Conservation (phyloP, 441 rosid species). For the Biscutella laevigata region DNA sequence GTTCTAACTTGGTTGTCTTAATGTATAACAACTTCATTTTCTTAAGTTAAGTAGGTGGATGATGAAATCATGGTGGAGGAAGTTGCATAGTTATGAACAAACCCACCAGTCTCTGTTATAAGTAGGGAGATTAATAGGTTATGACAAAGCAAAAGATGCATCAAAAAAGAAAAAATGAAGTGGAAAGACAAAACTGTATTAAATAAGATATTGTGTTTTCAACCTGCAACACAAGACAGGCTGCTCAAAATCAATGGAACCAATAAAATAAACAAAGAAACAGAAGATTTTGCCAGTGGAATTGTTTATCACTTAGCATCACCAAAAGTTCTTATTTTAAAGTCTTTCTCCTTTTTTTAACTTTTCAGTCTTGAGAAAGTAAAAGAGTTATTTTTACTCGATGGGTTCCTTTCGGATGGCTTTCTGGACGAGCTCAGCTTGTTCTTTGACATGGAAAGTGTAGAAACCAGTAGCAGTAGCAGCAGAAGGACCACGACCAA, state of each 20-base stretch:
- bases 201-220: background rate
- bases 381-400: background rate
- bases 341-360: background rate
- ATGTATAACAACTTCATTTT: too few relatives aligned
- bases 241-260: constrained; percentile 14
- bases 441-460: constrained; percentile 43
- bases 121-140: background rate
- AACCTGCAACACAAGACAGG: constrained; percentile 20
- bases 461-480: constrained; percentile 56
- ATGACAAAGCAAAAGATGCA: background rate
- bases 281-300: constrained; percentile 18
- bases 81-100: too few relatives aligned
- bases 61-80: too few relatives aligned
- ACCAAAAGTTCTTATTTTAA: constrained; percentile 26
- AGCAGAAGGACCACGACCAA: constrained; percentile 56
- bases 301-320: constrained; percentile 16
- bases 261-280: constrained; percentile 13
- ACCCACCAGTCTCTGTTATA: too few relatives aligned
- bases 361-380: background rate
- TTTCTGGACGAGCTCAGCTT: constrained; percentile 35
- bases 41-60: too few relatives aligned
- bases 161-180: background rate
- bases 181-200: constrained; percentile 1
- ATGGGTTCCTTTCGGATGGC: constrained; percentile 44
- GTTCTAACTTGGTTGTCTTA: too few relatives aligned